phyloP scores from a whole-genome alignment of 768 basidiomycete genomes.

The Peribolospora baueri region DNA sequence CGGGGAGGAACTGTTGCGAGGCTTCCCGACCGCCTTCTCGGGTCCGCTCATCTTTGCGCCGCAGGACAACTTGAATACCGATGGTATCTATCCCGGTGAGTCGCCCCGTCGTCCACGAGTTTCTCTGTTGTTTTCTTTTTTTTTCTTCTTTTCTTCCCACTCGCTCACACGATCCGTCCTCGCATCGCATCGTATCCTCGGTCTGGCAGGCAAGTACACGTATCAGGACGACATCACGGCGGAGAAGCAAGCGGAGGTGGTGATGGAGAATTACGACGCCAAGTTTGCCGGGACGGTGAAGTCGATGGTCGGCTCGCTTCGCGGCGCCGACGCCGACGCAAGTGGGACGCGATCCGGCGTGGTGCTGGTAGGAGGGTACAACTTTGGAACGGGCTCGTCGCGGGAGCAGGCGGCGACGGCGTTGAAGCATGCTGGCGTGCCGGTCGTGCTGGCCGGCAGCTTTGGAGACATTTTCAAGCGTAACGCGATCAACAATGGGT shows the following conservation, averaged over 20 bases:
- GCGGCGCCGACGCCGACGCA: constrained; percentile 12
- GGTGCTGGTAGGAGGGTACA: constrained; percentile 76
- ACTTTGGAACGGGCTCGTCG: constrained; percentile 95
- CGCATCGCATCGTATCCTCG: background rate
- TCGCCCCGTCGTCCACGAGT: background rate
- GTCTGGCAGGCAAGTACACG: constrained; percentile 56
- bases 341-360: constrained; percentile 32
- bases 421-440: constrained; percentile 74
- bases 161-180: background rate
- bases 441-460: constrained; percentile 83
- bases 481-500: constrained; percentile 93
- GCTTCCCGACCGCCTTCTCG: constrained; percentile 59
- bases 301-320: constrained; percentile 23
- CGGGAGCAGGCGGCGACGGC: constrained; percentile 97
- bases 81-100: constrained; percentile 63
- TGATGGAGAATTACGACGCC: constrained; percentile 98
- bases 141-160: background rate
- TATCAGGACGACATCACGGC: constrained; percentile 98
- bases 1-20: constrained; percentile 44
- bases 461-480: constrained; percentile 99
- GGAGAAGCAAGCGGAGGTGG: constrained; percentile 73
- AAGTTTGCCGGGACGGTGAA: constrained; percentile 50
- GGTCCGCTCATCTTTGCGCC: constrained; percentile 79
- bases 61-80: constrained; percentile 93
- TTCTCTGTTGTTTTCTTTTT: background rate